Conservation (phyloP, 257 asterid genomes). For the Salvia hispanica region DNA sequence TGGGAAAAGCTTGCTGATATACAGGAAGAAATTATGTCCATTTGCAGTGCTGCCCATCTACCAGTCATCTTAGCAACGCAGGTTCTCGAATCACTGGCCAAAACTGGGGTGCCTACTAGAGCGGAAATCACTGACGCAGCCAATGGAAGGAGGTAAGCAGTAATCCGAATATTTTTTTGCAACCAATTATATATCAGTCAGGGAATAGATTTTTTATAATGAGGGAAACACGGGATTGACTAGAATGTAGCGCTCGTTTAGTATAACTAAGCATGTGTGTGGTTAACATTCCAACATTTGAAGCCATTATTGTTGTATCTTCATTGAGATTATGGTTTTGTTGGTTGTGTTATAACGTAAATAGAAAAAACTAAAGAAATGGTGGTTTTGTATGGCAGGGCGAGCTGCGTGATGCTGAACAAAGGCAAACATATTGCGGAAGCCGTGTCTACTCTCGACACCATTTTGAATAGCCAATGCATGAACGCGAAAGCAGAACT, state of each 20-base stretch:
- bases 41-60: constrained; percentile 63
- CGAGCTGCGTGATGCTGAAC: constrained; percentile 72
- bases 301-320: background rate
- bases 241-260: too few species aligned
- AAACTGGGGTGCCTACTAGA: constrained; percentile 64
- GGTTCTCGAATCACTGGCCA: constrained; percentile 68
- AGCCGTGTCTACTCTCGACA: constrained; percentile 56
- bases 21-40: constrained; percentile 63
- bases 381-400: constrained; percentile 43
- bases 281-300: too few species aligned
- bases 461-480: constrained; percentile 43
- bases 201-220: too few species aligned
- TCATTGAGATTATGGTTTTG: background rate
- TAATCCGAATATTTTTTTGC: background rate
- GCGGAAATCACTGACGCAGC: constrained; percentile 75
- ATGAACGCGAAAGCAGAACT: constrained; percentile 44
- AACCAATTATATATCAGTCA: background rate
- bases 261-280: too few species aligned
- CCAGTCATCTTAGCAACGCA: constrained; percentile 75
- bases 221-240: too few species aligned
- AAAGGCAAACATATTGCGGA: constrained; percentile 63
- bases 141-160: constrained; percentile 62
- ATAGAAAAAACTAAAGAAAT: background rate
- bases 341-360: background rate
- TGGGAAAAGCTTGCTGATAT: constrained; percentile 76